Conservation (phyloP, 2,329 filamentous ascomycete genomes). For the Alternaria brassicae region DNA sequence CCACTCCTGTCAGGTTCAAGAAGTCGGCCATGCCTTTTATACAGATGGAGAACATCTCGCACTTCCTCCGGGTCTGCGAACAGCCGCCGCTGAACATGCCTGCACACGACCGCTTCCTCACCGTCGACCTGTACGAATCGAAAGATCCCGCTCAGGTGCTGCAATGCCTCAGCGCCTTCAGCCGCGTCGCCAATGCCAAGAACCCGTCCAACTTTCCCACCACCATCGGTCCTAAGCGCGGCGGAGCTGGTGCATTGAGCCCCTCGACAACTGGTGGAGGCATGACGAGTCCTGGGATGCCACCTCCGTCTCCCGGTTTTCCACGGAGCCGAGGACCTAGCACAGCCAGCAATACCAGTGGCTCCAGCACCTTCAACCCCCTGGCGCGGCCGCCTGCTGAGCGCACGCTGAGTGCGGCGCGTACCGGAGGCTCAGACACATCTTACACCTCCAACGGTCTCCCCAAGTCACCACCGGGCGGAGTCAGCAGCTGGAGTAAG, state of each 20-base stretch:
- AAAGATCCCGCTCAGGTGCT: conserved; percentile 97
- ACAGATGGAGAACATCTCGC: conserved; percentile 99
- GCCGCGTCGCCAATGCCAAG: conserved; percentile 77
- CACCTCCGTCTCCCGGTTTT: conserved; percentile 41
- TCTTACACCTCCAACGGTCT: conserved; percentile 61
- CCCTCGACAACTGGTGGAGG: conserved; percentile 42
- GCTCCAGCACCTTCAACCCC: conserved; percentile 56
- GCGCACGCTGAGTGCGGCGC: conserved; percentile 54
- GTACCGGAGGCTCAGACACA: conserved; percentile 64
- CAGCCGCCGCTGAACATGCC: conserved; percentile 83
- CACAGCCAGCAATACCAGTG: conserved; percentile 51
- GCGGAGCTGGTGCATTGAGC: conserved; percentile 54
- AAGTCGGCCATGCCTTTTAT: conserved; percentile 95
- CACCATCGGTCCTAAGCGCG: conserved; percentile 75
- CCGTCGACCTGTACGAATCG: conserved; percentile 92
- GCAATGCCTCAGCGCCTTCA: conserved; percentile 91
- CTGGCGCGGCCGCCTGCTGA: conserved; percentile 45
- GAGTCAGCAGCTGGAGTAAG: conserved; percentile 91
- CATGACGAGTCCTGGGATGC: conserved; percentile 33
- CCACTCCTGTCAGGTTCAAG: conserved; percentile 87
- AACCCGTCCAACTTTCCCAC: conserved; percentile 77
- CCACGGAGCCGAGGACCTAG: conserved; percentile 53
- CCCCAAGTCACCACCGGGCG: conserved; percentile 55
- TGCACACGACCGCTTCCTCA: conserved; percentile 94
- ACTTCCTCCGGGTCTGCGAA: conserved; percentile 90